These are phyloP conservation scores for Sisymbrium altissimum DNA, from an alignment of 345 rosid species.

Conservation along the genomic window DNA sequence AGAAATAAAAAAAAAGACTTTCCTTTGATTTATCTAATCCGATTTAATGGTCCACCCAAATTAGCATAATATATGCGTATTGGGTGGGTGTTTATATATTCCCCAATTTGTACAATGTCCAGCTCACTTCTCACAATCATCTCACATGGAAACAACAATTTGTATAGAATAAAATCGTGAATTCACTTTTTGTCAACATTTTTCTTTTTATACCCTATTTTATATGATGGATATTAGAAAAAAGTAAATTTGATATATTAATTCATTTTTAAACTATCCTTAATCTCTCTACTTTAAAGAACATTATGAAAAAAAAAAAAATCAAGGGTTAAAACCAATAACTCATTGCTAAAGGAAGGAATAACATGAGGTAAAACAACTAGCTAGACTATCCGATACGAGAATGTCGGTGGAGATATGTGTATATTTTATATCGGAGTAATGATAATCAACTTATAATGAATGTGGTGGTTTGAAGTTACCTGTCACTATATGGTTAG, in stretches of 20 bases:
- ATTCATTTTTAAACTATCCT: not conserved
- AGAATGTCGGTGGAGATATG: conserved; percentile 21
- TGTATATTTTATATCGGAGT: not conserved
- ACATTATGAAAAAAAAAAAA: not conserved
- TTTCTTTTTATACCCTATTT: not conserved
- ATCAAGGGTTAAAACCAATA: not conserved
- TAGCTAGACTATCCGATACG: not conserved
- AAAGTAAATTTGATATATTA: not conserved
- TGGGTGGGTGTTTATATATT: conserved; percentile 20
- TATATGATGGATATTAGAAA: not conserved
- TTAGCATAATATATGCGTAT: conserved; percentile 16
- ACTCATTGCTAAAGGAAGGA: conserved; percentile 4
- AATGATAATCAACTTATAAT: not conserved
- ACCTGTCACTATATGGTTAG: conserved; percentile 11
- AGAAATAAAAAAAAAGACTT: not conserved
- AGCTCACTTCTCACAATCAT: conserved; percentile 31
- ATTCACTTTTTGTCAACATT: not conserved
- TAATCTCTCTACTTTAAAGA: not conserved
- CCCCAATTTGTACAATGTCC: conserved; percentile 29
- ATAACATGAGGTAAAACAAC: not conserved
- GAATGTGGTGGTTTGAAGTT: conserved; percentile 21
- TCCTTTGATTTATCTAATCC: not conserved
- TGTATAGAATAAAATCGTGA: conserved; percentile 13
- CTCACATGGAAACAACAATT: conserved; percentile 31
- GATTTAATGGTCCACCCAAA: conserved; percentile 21